A percentile compares a stretch with the other conserved stretches of the same genome.
These are phyloP conservation scores for Trametes coccinea DNA, from an alignment of 768 basidiomycete genomes.

Conservation along the genomic window DNA sequence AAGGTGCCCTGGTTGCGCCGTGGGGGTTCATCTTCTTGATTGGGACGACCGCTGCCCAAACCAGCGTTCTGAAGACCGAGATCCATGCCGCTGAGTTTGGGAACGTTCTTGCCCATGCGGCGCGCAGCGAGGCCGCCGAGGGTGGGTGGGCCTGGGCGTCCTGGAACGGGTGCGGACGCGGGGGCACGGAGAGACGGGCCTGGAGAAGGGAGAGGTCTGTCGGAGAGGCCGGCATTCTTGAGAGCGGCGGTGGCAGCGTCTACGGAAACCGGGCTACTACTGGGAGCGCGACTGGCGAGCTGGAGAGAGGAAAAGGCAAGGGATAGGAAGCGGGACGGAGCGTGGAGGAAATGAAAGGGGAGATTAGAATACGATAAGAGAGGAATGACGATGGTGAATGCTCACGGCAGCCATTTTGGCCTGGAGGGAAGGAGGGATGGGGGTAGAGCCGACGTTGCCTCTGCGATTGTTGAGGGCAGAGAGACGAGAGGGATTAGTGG, in stretches of 20 bases:
- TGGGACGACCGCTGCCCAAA: conserved; percentile 68
- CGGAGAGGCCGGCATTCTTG: conserved; percentile 11
- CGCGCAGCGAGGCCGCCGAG: conserved; percentile 31
- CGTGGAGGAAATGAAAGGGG: conserved; percentile 11
- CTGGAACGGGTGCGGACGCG: conserved; percentile 28
- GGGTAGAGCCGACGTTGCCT: conserved; percentile 47
- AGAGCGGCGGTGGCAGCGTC: conserved; percentile 45
- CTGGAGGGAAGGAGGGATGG: conserved; percentile 87
- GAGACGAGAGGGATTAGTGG: conserved; percentile 25
- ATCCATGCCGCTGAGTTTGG: conserved; percentile 47
- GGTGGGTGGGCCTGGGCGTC: conserved; percentile 16
- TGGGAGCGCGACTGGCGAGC: conserved; percentile 47
- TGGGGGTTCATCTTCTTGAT: conserved; percentile 39
- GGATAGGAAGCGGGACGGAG: neutral
- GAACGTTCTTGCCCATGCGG: conserved; percentile 22
- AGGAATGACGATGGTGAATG: conserved; percentile 16
- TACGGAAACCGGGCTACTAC: conserved; percentile 35
- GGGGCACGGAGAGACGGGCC: conserved; percentile 30
- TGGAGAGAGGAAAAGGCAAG: conserved; percentile 23
- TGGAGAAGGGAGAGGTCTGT: conserved; percentile 1
- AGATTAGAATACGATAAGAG: conserved; percentile 16
- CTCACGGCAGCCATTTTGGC: conserved; percentile 92
- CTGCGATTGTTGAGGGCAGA: conserved; percentile 42
- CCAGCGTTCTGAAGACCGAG: conserved; percentile 61
- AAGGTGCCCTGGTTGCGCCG: conserved; percentile 39